A percentile compares a stretch with the other conserved stretches of the same genome.
Conservation (phyloP, 2,329 filamentous ascomycete genomes). For the Biscogniauxia mediterranea region DNA sequence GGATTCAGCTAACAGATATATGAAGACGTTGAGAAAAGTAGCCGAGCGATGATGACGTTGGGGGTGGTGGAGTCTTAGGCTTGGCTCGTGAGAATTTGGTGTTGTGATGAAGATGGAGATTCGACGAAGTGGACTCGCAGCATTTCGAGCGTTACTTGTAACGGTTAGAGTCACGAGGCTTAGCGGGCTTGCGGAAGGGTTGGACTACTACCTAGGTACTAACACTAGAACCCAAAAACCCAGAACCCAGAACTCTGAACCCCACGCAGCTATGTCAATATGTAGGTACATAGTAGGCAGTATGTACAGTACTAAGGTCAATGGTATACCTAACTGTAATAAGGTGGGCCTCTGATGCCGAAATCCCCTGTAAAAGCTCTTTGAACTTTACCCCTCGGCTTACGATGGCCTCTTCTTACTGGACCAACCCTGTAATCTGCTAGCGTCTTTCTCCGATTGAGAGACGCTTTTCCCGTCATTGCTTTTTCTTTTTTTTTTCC, state of each 20-base stretch:
- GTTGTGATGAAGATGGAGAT: constrained; percentile 1
- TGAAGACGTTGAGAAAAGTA: too few species aligned
- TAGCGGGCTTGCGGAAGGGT: neutral
- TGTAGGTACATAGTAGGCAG: too few species aligned
- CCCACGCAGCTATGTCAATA: too few species aligned
- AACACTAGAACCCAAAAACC: constrained; percentile 19
- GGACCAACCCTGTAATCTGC: constrained; percentile 19
- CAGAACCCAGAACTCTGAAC: neutral
- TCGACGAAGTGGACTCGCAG: neutral
- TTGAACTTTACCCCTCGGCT: constrained; percentile 23
- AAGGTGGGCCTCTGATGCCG: constrained; percentile 11
- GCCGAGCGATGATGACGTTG: neutral
- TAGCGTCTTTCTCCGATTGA: constrained; percentile 25
- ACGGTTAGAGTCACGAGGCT: constrained; percentile 4
- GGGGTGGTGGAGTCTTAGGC: neutral
- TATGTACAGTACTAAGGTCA: too few species aligned
- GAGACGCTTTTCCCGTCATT: constrained; percentile 10
- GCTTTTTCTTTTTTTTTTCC: constrained; percentile 16
- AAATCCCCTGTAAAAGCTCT: constrained; percentile 23
- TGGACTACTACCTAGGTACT: too few species aligned
- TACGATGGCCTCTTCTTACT: constrained; percentile 21
- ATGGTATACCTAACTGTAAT: constrained; percentile 11
- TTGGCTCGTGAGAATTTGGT: neutral
- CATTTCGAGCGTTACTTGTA: neutral
- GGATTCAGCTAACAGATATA: neutral